Percentiles rank a stretch among this genome's conserved stretches.
Evolutionary conservation across 2,329 filamentous ascomycete species (phyloP).

Genomic region (Lachnellula cervina): DNA sequence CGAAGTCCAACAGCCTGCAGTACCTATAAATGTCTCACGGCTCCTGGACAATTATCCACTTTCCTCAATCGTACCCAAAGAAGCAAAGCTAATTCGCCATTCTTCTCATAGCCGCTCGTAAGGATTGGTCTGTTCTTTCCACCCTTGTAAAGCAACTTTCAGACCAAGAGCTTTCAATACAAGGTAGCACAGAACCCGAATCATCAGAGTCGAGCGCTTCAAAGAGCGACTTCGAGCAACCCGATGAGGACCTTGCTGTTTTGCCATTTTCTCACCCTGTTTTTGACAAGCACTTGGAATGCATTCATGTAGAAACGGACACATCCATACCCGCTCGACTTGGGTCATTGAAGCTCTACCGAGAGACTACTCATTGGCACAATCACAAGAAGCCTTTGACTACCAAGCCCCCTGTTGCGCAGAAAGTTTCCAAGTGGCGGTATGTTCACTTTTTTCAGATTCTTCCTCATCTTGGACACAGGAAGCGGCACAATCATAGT

Average conservation of each 20-base stretch:
- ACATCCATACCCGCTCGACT: slow-evolving; percentile 21
- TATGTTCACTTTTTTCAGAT: slow-evolving; percentile 3
- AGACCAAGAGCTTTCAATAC: slow-evolving; percentile 29
- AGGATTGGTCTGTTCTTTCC: slow-evolving; percentile 25
- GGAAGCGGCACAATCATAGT: no score
- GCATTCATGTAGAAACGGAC: slow-evolving; percentile 36
- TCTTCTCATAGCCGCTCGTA: slow-evolving; percentile 3
- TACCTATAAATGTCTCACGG: no score
- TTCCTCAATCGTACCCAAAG: no score
- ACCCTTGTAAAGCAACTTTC: slow-evolving; percentile 30
- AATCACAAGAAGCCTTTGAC: slow-evolving; percentile 50
- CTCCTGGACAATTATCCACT: no score
- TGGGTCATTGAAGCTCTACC: slow-evolving; percentile 36
- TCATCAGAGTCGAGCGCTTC: slow-evolving; percentile 11
- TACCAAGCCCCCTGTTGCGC: slow-evolving; percentile 36
- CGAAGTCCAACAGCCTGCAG: no score
- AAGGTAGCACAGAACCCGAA: slow-evolving; percentile 20
- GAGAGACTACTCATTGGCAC: slow-evolving; percentile 57
- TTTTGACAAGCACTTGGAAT: slow-evolving; percentile 42
- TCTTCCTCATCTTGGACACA: not conserved
- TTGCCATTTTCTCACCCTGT: slow-evolving; percentile 45
- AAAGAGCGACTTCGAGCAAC: slow-evolving; percentile 10
- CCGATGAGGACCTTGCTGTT: slow-evolving; percentile 27
- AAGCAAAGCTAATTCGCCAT: no score
- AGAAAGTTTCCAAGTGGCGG: slow-evolving; percentile 36